A percentile compares a stretch with the other conserved stretches of the same genome.
Evolutionary conservation across 2,329 filamentous ascomycete genomes (phyloP).

Genomic region (Fusarium multiceps): DNA sequence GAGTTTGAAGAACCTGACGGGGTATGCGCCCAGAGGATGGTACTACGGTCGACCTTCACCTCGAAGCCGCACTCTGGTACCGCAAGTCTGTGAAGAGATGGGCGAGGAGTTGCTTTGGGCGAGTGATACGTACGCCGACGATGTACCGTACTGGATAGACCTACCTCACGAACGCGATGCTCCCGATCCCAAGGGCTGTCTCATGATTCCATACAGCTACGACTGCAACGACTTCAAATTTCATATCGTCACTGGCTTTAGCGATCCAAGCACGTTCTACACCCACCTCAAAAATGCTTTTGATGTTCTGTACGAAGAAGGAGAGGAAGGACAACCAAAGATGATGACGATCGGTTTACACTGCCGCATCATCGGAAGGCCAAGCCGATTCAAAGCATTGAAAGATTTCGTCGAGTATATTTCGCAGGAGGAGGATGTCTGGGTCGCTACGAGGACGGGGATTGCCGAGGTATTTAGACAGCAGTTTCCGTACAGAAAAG

Average conservation of each 20-base stretch:
- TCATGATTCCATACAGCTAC: constrained; percentile 15
- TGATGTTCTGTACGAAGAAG: constrained; percentile 4
- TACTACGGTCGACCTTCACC: constrained; percentile 11
- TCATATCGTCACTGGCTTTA: not conserved
- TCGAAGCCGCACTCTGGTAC: not conserved
- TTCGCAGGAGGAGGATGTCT: not conserved
- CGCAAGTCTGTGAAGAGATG: constrained; percentile 8
- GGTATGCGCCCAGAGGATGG: constrained; percentile 1
- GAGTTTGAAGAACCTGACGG: not conserved
- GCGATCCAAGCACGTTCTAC: not conserved
- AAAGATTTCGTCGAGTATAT: constrained; percentile 15
- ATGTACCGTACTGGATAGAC: constrained; percentile 13
- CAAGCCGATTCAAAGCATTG: not conserved
- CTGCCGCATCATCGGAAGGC: constrained; percentile 12
- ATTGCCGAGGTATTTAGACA: not conserved
- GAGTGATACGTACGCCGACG: constrained; percentile 9
- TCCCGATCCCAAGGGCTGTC: not conserved
- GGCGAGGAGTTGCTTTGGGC: constrained; percentile 1
- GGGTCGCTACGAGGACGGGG: constrained; percentile 5
- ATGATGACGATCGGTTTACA: constrained; percentile 14
- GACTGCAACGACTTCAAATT: constrained; percentile 22
- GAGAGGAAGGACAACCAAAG: not conserved
- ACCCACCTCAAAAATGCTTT: constrained; percentile 8
- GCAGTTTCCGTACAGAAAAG: constrained; percentile 3
- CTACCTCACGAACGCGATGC: not conserved